phyloP scores from a whole-genome alignment of 495 filamentous ascomycete genomes.

The Wilcoxina mikolae region DNA sequence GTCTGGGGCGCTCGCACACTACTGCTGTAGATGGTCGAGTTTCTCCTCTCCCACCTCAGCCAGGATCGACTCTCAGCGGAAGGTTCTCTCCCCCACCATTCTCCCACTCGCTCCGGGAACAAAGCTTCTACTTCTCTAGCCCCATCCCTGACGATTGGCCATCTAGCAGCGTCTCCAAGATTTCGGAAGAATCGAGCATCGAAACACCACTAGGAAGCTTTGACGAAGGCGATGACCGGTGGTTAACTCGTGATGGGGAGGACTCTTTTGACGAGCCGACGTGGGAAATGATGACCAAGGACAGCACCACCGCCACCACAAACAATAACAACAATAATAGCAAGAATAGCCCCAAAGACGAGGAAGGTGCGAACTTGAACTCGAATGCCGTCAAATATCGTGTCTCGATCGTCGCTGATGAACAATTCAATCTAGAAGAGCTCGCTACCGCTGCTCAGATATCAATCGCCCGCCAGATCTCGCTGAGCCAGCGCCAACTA shows the following conservation, averaged over 20 bases:
- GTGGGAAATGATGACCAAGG: constrained; percentile 23
- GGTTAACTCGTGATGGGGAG: neutral
- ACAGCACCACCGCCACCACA: neutral
- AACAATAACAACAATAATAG: no score
- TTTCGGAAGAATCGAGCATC: constrained; percentile 21
- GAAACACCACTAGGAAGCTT: constrained; percentile 25
- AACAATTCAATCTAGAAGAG: no score
- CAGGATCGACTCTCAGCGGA: neutral
- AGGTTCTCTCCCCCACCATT: neutral
- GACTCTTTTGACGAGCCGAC: constrained; percentile 15
- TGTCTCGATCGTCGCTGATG: no score
- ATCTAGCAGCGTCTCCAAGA: constrained; percentile 14
- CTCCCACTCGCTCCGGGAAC: neutral
- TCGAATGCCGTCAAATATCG: no score
- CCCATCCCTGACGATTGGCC: neutral
- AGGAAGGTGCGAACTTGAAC: neutral
- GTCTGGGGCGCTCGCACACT: constrained; percentile 10
- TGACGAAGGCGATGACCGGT: constrained; percentile 23
- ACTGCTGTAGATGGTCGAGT: neutral
- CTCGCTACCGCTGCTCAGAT: constrained; percentile 21
- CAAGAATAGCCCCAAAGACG: neutral
- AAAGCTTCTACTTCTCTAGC: no score
- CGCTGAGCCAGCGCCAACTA: constrained; percentile 21
- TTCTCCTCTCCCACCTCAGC: neutral
- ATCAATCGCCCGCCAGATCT: constrained; percentile 25